Evolutionary conservation across 2,329 filamentous ascomycete species (phyloP), one percentile per base, ranked within the genome.

Genomic region (Bipolaris victoriae): DNA sequence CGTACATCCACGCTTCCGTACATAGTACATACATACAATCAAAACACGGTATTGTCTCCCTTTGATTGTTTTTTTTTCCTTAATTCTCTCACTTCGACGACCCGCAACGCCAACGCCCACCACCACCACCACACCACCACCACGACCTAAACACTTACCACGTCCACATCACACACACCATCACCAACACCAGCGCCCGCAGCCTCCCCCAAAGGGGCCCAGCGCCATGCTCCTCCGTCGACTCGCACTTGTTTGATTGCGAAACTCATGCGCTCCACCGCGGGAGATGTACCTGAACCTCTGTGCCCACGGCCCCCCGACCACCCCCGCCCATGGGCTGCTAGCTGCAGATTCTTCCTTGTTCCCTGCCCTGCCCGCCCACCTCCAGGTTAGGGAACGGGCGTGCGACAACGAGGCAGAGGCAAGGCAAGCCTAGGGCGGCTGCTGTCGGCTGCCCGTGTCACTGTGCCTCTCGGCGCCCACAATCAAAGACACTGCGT

Each of bases 221-320:
- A 29, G 26, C 20, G 26, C 26, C 40, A 6, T 39, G n/a, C 24
- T 37, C 49, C 26, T 11, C 24, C 40, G 24, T 26, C 35, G 16
- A 29, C 29, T 33, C 29, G 48, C 46, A 22, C 43, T 9, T 47
- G 33, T 41, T 35, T 40, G 46, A 52, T 26, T 44, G 49, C 52
- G 22, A 51, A 33, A 41, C 52, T 41, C 48, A 41, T 33, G 52
- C 49, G 52, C 53, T 56, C 59, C 59, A 52, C 56, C 52, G 51
- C 70, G 67, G 69, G 69, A 69, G 68, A 72, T 70, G 70, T 67
- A 66, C 70, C 64, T 68, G 65, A 65, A 64, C 64, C 57, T 64
- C 63, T 49, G 48, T 58, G 60, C 62, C 61, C 55, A 64, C 62
- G 43, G 45, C 7, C 45, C 45, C 45, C 45, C 45, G 57, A 29